Conservation (phyloP, 2,329 filamentous ascomycete genomes). For the Aureobasidium sp. region DNA sequence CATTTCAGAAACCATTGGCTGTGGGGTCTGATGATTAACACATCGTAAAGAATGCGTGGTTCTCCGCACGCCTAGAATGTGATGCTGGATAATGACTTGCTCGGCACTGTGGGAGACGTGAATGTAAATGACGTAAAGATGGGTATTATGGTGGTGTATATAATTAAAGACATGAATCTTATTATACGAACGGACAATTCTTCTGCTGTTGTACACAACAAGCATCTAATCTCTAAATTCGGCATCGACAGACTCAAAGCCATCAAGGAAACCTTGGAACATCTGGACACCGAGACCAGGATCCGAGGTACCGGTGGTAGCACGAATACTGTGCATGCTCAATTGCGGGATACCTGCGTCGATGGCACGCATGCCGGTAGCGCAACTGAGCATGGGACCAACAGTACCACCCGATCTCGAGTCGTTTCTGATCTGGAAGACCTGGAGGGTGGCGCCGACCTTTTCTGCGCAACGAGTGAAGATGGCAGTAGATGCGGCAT, state of each 20-base stretch:
- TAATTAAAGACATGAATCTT: too few species aligned
- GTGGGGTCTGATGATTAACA: too few species aligned
- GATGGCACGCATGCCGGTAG: constrained; percentile 73
- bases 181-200: too few species aligned
- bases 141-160: too few species aligned
- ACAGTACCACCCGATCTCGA: constrained; percentile 84
- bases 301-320: constrained; percentile 78
- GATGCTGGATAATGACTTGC: too few species aligned
- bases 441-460: constrained; percentile 63
- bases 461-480: constrained; percentile 72
- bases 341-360: constrained; percentile 88
- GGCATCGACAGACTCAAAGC: constrained; percentile 75
- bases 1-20: too few species aligned
- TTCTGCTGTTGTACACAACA: neutral
- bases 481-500: constrained; percentile 75
- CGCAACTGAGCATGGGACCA: constrained; percentile 79
- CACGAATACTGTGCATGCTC: constrained; percentile 89
- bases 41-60: too few species aligned
- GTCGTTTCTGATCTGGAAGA: constrained; percentile 95
- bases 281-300: constrained; percentile 81
- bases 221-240: constrained; percentile 54
- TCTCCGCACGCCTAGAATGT: too few species aligned
- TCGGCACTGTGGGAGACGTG: too few species aligned
- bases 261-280: constrained; percentile 83
- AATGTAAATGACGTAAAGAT: too few species aligned